Conservation (phyloP, 1,139 yeast genomes). For the Geotrichum phurueaensis region DNA sequence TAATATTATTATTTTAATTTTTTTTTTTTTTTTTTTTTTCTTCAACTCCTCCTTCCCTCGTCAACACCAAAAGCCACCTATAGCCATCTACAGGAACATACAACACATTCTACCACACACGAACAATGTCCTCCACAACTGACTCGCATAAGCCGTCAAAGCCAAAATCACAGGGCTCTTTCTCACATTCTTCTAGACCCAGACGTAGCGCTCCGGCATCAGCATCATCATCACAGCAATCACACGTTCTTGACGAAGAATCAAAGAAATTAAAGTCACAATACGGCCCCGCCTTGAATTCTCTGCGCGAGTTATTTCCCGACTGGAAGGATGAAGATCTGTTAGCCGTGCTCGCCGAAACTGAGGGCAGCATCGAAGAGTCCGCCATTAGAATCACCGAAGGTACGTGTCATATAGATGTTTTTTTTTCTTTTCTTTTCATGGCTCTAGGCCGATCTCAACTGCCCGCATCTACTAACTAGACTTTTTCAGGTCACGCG, state of each 20-base stretch:
- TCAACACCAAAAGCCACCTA: neutral
- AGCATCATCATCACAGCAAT: constrained; percentile 12
- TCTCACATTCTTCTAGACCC: constrained; percentile 15
- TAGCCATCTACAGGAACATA: neutral
- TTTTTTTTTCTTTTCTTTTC: too few relatives aligned
- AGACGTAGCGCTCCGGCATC: constrained; percentile 15
- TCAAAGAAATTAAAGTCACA: constrained; percentile 32
- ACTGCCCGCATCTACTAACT: neutral
- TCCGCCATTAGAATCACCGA: constrained; percentile 85
- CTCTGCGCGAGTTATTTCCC: constrained; percentile 81
- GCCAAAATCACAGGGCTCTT: constrained; percentile 13
- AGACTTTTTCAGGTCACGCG: constrained; percentile 35
- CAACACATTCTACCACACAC: neutral
- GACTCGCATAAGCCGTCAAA: constrained; percentile 19
- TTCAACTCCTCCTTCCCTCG: neutral
- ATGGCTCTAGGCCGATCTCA: too few relatives aligned
- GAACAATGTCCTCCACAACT: constrained; percentile 17
- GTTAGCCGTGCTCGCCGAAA: constrained; percentile 65
- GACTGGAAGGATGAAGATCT: constrained; percentile 92
- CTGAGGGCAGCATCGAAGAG: constrained; percentile 63
- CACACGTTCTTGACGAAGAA: constrained; percentile 37
- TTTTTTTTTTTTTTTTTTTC: neutral
- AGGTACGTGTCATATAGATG: constrained; percentile 38
- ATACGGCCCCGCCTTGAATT: constrained; percentile 43
- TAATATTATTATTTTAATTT: neutral